A percentile compares a stretch with the other conserved stretches of the same genome.
phyloP scores from a whole-genome alignment of 2,329 filamentous ascomycete genomes.

The Stachybotrys elegans region DNA sequence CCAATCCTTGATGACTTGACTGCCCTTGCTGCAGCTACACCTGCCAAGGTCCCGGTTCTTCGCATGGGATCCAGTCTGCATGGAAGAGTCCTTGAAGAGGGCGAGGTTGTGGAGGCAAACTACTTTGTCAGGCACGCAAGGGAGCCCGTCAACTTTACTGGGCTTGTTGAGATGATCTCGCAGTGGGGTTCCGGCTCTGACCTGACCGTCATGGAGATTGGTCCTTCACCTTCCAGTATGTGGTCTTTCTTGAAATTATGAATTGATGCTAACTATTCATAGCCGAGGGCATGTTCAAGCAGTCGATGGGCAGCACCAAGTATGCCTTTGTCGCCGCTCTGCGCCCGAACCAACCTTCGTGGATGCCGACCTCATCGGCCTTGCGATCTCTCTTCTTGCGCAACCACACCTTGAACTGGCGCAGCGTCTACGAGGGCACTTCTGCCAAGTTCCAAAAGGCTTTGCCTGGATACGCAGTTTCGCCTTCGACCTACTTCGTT shows the following conservation, averaged over 20 bases:
- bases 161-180: conserved; percentile 8
- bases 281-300: conserved; percentile 3
- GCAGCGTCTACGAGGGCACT: neutral
- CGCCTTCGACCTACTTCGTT: neutral
- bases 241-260: neutral
- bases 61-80: conserved; percentile 12
- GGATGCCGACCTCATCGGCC: neutral
- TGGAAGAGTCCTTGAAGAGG: conserved; percentile 6
- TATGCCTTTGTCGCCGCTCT: neutral
- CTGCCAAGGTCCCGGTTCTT: conserved; percentile 2
- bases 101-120: conserved; percentile 1
- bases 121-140: conserved; percentile 17
- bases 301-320: neutral
- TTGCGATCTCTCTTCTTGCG: neutral
- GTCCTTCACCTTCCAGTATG: conserved; percentile 14
- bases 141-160: conserved; percentile 18
- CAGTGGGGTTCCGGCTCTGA: conserved; percentile 1
- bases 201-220: conserved; percentile 13
- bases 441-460: neutral
- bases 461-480: neutral
- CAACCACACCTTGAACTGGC: neutral
- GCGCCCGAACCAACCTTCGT: neutral
- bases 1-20: conserved; percentile 15
- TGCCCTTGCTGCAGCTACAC: conserved; percentile 1
- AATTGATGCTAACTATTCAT: neutral